Base-by-base conservation (phyloP, 2,329 filamentous ascomycete genomes). In the Colletotrichum orbiculare region DNA sequence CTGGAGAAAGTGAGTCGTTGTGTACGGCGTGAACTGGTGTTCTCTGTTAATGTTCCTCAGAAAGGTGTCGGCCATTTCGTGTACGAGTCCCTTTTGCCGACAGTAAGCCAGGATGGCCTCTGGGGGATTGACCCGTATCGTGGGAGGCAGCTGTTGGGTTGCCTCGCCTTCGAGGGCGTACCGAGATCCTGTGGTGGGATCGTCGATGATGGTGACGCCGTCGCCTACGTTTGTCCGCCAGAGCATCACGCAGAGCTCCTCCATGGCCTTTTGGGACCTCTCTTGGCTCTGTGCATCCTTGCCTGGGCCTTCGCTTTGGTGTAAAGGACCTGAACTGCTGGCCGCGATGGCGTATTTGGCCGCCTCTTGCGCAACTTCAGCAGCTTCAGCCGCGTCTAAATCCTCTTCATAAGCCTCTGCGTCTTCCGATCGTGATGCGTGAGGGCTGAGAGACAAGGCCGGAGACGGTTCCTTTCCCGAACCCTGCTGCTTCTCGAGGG, bases 141-240 rank as follows among this genome's bases (percentile, higher is more conserved):
- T 11, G 8, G 47, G 41, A 10, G 25, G 12, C 3, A 39, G 34
- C 11, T 56, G 38, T 11, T 35, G 53, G 6, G 37, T 34, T 10
- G 48, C 17, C 2, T 25, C 25, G 25, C 25, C 25, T 25, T 68
- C 61, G 11, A 69, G 50, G 8, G 45, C 17, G 43, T 67, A 67
- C 7, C 41, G 55, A 12, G 67, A 61, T 17, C 61, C 66, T 5
- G 52, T 63, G n/a, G 48, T 25, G 25, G 60, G 48, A 12, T 68
- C 67, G 17, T 61, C 52, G 45, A 68, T 67, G 46, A 68, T 68
- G 33, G 67, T 68, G 6, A 67, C 67, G 9, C 67, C 65, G 35
- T 68, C 67, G 46, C 67, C 67, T 10, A 68, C 66, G 17, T 68
- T 68, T 0, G 65, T 68, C 35, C 67, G 47, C 67, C 67, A 68